phyloP scores from a whole-genome alignment of 129 eudicot species.

The Tanacetum coccineum region DNA sequence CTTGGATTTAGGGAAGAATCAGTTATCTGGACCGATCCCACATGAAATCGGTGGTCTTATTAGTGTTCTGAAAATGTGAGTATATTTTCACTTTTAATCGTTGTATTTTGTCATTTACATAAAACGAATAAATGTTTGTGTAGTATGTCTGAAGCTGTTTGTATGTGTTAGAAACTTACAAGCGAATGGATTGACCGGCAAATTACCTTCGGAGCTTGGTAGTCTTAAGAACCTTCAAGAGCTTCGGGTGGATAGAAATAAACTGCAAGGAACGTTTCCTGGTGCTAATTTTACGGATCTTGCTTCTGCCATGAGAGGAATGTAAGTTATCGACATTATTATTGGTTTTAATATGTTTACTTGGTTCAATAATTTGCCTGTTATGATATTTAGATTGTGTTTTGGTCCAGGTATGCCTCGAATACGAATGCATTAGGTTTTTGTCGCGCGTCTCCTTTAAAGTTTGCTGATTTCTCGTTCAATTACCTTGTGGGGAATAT shows the following conservation, averaged over 20 bases:
- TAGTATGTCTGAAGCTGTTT: constrained; percentile 2
- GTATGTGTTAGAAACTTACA: constrained; percentile 61
- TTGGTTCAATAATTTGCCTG: background rate
- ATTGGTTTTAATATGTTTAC: background rate
- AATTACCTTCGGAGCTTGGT: constrained; percentile 63
- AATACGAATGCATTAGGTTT: constrained; percentile 50
- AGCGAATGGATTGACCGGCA: constrained; percentile 75
- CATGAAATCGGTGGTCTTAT: constrained; percentile 62
- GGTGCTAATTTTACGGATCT: constrained; percentile 48
- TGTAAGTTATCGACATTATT: constrained; percentile 40
- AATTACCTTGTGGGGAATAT: constrained; percentile 73
- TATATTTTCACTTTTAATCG: constrained; percentile 1
- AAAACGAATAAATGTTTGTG: background rate
- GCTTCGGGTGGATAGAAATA: constrained; percentile 86
- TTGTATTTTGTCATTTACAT: background rate
- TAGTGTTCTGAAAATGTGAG: constrained; percentile 61
- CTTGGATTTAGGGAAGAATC: constrained; percentile 86
- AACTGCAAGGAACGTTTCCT: constrained; percentile 67
- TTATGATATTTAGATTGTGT: background rate
- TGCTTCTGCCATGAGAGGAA: constrained; percentile 36
- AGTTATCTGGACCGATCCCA: constrained; percentile 85
- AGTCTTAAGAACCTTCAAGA: constrained; percentile 67
- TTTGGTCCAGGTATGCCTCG: constrained; percentile 53
- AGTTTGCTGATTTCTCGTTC: constrained; percentile 72
- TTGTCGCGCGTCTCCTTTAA: constrained; percentile 71